Evolutionary conservation across 331 rosid genomes (phyloP).

Genomic region (Quercus lobata): DNA sequence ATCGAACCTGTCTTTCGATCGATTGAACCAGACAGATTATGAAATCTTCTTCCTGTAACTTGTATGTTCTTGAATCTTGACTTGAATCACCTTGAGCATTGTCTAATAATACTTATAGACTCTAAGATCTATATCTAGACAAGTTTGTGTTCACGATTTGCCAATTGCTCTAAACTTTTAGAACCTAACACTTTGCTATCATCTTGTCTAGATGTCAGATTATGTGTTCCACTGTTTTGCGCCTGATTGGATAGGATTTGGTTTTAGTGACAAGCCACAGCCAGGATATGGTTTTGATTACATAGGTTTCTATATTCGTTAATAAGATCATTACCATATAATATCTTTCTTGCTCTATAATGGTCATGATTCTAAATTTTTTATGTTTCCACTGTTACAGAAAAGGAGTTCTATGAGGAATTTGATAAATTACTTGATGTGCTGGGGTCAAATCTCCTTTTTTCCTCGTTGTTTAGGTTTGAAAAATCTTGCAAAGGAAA

Average conservation of each 20-base stretch:
- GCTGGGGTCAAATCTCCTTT: conserved; percentile 61
- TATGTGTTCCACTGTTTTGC: conserved; percentile 89
- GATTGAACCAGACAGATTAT: too few relatives aligned
- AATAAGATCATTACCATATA: background rate
- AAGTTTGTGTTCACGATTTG: too few relatives aligned
- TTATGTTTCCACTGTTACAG: conserved; percentile 34
- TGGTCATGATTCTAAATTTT: background rate
- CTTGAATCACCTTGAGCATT: too few relatives aligned
- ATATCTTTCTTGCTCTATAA: conserved; percentile 11
- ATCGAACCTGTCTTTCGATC: too few relatives aligned
- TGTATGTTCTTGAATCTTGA: too few relatives aligned
- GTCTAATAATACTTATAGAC: too few relatives aligned
- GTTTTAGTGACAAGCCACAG: conserved; percentile 98
- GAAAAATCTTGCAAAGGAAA: conserved; percentile 11
- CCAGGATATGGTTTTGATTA: conserved; percentile 92
- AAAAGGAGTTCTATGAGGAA: conserved; percentile 86
- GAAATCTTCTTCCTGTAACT: too few relatives aligned
- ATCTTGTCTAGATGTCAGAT: conserved; percentile 56
- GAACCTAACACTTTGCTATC: conserved; percentile 5
- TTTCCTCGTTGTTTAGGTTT: conserved; percentile 86
- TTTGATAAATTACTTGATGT: conserved; percentile 66
- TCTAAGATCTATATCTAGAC: too few relatives aligned
- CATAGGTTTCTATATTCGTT: conserved; percentile 45
- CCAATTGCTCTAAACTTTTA: too few relatives aligned
- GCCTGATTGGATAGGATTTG: conserved; percentile 98